phyloP scores from a whole-genome alignment of 805 yeast genomes.

The Ascoidea rubescens region DNA sequence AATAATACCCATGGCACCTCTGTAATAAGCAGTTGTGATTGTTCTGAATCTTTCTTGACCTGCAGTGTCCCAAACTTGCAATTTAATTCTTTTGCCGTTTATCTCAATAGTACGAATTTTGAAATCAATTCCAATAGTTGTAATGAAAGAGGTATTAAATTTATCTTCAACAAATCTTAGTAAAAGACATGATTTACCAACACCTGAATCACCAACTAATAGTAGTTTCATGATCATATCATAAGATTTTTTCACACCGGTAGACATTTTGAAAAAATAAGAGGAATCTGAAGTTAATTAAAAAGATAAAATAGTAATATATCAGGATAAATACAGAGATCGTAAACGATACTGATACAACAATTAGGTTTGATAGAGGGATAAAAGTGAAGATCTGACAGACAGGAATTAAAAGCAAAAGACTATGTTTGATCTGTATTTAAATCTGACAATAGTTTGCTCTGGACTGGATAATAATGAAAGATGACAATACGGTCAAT shows the following conservation, averaged over 20 bases:
- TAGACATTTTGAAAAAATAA: conserved; percentile 20
- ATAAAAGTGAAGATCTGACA: background rate
- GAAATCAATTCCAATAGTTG: conserved; percentile 97
- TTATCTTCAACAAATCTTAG: conserved; percentile 92
- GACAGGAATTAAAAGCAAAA: background rate
- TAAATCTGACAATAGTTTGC: too few species aligned
- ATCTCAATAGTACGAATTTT: conserved; percentile 79
- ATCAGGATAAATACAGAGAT: too few species aligned
- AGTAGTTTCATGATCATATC: conserved; percentile 87
- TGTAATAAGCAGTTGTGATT: conserved; percentile 88
- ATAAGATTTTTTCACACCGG: conserved; percentile 37
- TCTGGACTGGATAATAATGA: too few species aligned
- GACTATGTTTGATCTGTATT: background rate
- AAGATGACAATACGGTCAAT: too few species aligned
- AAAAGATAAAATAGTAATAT: too few species aligned
- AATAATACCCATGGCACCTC: conserved; percentile 83
- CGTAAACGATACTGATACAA: background rate
- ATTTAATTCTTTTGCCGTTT: conserved; percentile 93
- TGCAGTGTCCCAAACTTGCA: conserved; percentile 99
- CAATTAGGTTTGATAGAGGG: background rate
- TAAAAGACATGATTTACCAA: conserved; percentile 80
- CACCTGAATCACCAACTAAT: conserved; percentile 88
- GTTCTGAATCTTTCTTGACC: conserved; percentile 98
- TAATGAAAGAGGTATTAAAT: conserved; percentile 91
- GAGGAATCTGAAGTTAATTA: conserved; percentile 7